Base-by-base conservation (phyloP, 148 eudicot species). In the Camellia granthamiana region DNA sequence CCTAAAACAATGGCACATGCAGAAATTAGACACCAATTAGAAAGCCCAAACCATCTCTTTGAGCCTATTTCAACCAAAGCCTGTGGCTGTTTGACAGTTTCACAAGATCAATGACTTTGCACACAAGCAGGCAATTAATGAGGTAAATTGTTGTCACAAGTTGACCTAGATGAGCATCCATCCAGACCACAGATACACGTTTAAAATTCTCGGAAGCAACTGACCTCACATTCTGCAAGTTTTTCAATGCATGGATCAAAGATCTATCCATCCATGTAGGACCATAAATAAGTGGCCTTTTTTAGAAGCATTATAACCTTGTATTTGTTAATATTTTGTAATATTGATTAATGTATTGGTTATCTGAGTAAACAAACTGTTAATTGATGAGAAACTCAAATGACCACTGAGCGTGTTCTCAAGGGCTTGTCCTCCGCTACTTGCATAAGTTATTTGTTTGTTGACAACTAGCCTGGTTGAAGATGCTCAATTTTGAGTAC, bases 231-330 rank as follows among this genome's bases (percentile, higher is more conserved):
- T 69, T 49, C 21, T 46, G 73, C 73, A 18, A 69, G 30, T 6
- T 67, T 67, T 51, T 16, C 55, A 69, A 44, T n/a, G 58, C 74
- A 8, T 71, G 74, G 58, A 71, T 71, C 58, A 71, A 71, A 19
- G 14, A 8, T 51, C 30, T 19, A 71, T 71, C 58, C 59, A 9
- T 2, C 8, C 16, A 49, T 51, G 42, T 16, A 11, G 58, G 56
- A n/a, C 7, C 52, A 71, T 71, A 8, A 4, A 70, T 12, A 71
- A 71, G 15, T 47, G 58, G 19, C 54, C n/a, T 46, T 49, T 46
- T 70, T 12, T 19, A 30, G 38, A 46, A 46, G 54, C 74, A 47
- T 46, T 70, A 43, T 51, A 10, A 71, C 41, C 42, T 49, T n/a
- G 56, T 49, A 30, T 54, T 54, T 19, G 16, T 19, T 2, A 16